Evolutionary conservation across 257 asterid species (phyloP), one percentile per base, ranked within the genome.

Genomic region (Scutellaria barbata): DNA sequence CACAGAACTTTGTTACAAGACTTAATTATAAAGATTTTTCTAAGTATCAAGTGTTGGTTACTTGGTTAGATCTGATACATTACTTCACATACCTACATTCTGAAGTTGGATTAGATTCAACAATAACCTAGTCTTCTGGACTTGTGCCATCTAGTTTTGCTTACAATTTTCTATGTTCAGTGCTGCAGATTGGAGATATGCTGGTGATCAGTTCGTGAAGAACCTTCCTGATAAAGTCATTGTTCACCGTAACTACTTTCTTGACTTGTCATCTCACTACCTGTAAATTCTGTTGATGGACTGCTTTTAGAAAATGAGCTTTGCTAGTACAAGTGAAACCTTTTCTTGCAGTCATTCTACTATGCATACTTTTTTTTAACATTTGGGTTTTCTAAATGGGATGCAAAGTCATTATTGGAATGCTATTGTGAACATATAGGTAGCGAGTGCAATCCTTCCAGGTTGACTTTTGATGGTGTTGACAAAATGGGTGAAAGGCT

Each of bases 141-240:
- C 13, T 47, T 70, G 54, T 78, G 39, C 18, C 53, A 13, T 58
- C 22, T 14, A 57, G 35, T 54, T 66, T 75, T 56, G 48, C 63
- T 73, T 58, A 80, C 47, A 58, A 47, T 70, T 65, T 67, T 68
- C 45, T 50, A 43, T 77, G 2, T 60, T 53, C 89, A 92, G 96
- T 76, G 81, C 98, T 68, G 88, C 90, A 47, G 96, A 92, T 88
- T 92, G 98, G 98, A 90, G 89, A 82, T 92, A 90, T 75, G 96
- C 90, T 0, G 98, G 86, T 47, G 88, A 88, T 66, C 96, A 87
- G 77, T 86, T 92, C 81, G 96, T 88, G 79, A 88, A 80, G 87
- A 84, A 89, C 76, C 90, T 86, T 76, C 96, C 98, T 14, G 88
- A 90, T 66, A 88, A 84, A 84, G 85, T 92, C 67, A 80, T 90